These are phyloP conservation scores for Mycena latifolia DNA, from an alignment of 768 basidiomycete species.

Conservation along the genomic window DNA sequence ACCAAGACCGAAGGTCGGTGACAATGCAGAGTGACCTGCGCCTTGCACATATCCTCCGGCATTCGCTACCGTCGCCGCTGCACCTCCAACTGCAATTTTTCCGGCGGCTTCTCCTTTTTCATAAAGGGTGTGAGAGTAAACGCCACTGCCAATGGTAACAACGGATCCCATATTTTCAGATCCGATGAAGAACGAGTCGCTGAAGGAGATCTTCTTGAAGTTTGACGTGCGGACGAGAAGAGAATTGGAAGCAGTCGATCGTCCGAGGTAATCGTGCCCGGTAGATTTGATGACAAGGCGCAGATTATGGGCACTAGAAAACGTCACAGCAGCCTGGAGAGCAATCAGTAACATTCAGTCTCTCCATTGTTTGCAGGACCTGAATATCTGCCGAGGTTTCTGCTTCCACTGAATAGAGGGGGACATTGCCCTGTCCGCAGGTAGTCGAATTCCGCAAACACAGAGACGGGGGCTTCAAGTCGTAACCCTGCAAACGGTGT, in stretches of 20 bases:
- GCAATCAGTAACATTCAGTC: background rate
- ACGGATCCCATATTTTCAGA: constrained; percentile 37
- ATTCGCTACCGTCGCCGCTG: constrained; percentile 36
- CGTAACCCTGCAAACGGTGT: background rate
- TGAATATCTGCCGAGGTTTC: background rate
- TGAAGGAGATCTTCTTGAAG: constrained; percentile 48
- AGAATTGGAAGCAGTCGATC: constrained; percentile 55
- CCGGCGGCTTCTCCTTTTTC: constrained; percentile 35
- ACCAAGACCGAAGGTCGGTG: constrained; percentile 40
- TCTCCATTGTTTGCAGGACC: background rate
- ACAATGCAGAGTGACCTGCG: constrained; percentile 43
- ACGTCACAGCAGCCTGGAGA: constrained; percentile 44
- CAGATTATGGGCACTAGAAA: constrained; percentile 44
- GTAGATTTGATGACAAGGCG: constrained; percentile 40
- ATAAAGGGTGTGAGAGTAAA: constrained; percentile 38
- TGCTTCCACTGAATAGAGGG: background rate
- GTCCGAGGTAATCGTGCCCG: constrained; percentile 58
- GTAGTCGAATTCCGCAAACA: background rate
- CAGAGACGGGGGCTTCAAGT: background rate
- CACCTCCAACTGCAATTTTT: constrained; percentile 40
- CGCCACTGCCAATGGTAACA: constrained; percentile 44
- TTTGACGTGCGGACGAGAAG: constrained; percentile 58
- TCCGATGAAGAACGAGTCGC: constrained; percentile 36
- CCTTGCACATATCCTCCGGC: constrained; percentile 47
- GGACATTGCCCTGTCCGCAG: background rate